Percentiles rank a stretch among this genome's conserved stretches.
Conservation (phyloP, 306 rosid genomes). For the Vigna radiata region DNA sequence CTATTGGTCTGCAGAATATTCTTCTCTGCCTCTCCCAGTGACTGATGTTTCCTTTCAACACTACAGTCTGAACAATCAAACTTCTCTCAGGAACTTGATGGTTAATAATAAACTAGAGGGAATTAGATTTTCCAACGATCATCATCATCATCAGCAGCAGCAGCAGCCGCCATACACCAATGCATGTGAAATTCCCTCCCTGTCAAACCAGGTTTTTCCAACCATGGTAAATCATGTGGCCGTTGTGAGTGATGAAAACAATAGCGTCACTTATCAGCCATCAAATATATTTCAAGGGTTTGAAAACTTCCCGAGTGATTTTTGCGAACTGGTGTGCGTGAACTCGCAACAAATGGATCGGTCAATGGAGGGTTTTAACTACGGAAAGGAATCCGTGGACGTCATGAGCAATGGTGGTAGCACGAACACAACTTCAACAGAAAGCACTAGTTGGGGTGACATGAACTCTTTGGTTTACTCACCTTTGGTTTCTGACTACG, state of each 20-base stretch:
- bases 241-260: slow-evolving; percentile 28
- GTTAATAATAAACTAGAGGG: slow-evolving; percentile 59
- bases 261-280: slow-evolving; percentile 32
- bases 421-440: slow-evolving; percentile 57
- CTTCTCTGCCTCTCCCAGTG: slow-evolving; percentile 49
- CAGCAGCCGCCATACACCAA: slow-evolving; percentile 26
- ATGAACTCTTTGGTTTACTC: slow-evolving; percentile 66
- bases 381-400: slow-evolving; percentile 55
- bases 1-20: slow-evolving; percentile 51
- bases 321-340: slow-evolving; percentile 52
- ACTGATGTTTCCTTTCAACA: slow-evolving; percentile 45
- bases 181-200: slow-evolving; percentile 40
- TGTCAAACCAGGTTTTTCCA: slow-evolving; percentile 40
- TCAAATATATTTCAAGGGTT: slow-evolving; percentile 51
- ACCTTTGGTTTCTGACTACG: slow-evolving; percentile 67
- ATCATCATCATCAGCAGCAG: neutral
- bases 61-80: slow-evolving; percentile 46
- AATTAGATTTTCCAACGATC: slow-evolving; percentile 45
- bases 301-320: slow-evolving; percentile 51
- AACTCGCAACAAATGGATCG: slow-evolving; percentile 46
- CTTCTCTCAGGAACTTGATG: slow-evolving; percentile 53
- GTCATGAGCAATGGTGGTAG: slow-evolving; percentile 46
- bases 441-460: slow-evolving; percentile 79
- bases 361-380: slow-evolving; percentile 47
- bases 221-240: slow-evolving; percentile 39